A percentile compares a stretch with the other conserved stretches of the same genome.
Evolutionary conservation across 306 rosid genomes (phyloP).

Genomic region (Ochetophila trinervis): DNA sequence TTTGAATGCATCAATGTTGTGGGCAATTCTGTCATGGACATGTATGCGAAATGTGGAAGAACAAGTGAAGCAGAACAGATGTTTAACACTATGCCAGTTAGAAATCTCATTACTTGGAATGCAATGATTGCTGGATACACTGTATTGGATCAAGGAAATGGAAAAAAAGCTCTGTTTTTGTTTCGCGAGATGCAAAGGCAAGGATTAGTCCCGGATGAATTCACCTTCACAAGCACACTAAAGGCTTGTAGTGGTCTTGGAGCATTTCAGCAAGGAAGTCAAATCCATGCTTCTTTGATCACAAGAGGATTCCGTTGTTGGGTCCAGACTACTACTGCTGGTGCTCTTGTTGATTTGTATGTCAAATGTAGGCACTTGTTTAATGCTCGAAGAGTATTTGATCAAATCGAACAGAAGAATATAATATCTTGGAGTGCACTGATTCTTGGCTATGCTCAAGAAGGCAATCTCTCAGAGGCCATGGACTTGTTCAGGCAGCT

Average conservation of each 20-base stretch:
- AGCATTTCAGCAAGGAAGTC: slow-evolving; percentile 46
- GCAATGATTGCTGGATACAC: slow-evolving; percentile 57
- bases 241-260: slow-evolving; percentile 56
- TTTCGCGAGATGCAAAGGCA: slow-evolving; percentile 44
- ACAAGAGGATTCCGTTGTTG: slow-evolving; percentile 41
- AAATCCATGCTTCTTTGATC: slow-evolving; percentile 51
- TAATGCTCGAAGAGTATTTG: slow-evolving; percentile 53
- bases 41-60: slow-evolving; percentile 59
- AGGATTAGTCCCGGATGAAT: slow-evolving; percentile 53
- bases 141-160: slow-evolving; percentile 21
- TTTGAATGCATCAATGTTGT: slow-evolving; percentile 44
- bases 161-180: slow-evolving; percentile 43
- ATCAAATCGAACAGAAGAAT: slow-evolving; percentile 43
- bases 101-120: slow-evolving; percentile 60
- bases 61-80: slow-evolving; percentile 37
- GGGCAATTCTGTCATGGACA: slow-evolving; percentile 55
- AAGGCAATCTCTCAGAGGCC: slow-evolving; percentile 45
- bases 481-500: slow-evolving; percentile 53
- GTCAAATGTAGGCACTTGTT: slow-evolving; percentile 40
- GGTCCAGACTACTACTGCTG: slow-evolving; percentile 36
- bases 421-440: slow-evolving; percentile 53
- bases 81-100: slow-evolving; percentile 41
- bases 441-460: slow-evolving; percentile 63
- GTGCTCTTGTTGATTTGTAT: slow-evolving; percentile 62
- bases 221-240: slow-evolving; percentile 45